A percentile compares a stretch with the other conserved stretches of the same genome.
Conservation (phyloP, 495 filamentous ascomycete species). For the Annulohypoxylon nitens region DNA sequence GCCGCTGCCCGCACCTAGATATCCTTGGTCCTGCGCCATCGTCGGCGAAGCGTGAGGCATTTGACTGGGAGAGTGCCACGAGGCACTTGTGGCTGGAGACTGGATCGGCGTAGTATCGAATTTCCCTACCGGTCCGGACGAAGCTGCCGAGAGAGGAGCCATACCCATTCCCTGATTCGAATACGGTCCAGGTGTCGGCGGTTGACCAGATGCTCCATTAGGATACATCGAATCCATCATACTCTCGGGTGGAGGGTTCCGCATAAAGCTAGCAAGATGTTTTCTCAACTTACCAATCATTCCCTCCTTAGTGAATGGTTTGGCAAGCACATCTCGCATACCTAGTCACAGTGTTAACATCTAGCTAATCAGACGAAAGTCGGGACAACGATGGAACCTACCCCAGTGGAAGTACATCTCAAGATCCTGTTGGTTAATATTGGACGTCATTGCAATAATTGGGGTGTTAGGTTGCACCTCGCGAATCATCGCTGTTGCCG, state of each 20-base stretch:
- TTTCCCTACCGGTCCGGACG: constrained; percentile 66
- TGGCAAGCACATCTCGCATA: constrained; percentile 99
- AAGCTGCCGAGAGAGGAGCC: constrained; percentile 61
- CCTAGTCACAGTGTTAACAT: constrained; percentile 65
- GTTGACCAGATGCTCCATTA: constrained; percentile 46
- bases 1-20: constrained; percentile 55
- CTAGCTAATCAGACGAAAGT: neutral
- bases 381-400: constrained; percentile 60
- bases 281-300: constrained; percentile 91
- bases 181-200: constrained; percentile 59
- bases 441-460: constrained; percentile 98
- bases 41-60: constrained; percentile 73
- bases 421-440: constrained; percentile 96
- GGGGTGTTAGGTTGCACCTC: constrained; percentile 86
- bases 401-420: constrained; percentile 97
- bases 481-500: constrained; percentile 92
- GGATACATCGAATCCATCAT: constrained; percentile 52
- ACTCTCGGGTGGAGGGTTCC: constrained; percentile 58
- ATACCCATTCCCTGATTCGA: constrained; percentile 70
- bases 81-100: constrained; percentile 76
- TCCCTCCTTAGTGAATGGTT: constrained; percentile 96
- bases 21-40: constrained; percentile 55
- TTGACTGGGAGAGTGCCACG: constrained; percentile 81
- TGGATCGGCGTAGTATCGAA: constrained; percentile 86
- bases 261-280: constrained; percentile 80